These are phyloP conservation scores for Cytospora chrysosperma DNA, from an alignment of 2,329 filamentous ascomycete species.

Conservation along the genomic window DNA sequence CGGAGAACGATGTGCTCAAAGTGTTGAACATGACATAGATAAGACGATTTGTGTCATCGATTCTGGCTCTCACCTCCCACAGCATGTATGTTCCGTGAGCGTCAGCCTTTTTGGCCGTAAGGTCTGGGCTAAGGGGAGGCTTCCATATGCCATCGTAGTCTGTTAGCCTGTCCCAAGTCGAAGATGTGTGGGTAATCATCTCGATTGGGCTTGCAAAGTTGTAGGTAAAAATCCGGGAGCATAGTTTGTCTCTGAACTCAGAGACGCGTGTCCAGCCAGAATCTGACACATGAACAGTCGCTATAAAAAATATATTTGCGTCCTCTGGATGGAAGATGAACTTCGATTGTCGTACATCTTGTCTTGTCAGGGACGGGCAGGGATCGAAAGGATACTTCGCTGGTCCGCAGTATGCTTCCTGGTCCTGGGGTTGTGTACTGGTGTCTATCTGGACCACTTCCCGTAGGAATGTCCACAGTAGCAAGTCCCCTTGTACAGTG, in stretches of 20 bases:
- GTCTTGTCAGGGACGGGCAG: neutral
- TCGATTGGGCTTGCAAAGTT: neutral
- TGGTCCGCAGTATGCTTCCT: neutral
- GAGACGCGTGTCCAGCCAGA: neutral
- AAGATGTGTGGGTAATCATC: neutral
- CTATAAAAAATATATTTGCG: neutral
- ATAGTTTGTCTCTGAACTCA: constrained; percentile 6
- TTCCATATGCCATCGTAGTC: neutral
- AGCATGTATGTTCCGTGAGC: constrained; percentile 10
- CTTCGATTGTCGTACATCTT: neutral
- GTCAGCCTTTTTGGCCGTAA: neutral
- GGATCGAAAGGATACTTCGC: neutral
- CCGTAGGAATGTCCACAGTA: constrained; percentile 5
- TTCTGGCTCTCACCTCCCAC: neutral
- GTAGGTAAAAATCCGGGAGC: neutral
- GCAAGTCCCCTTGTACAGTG: neutral
- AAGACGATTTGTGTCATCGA: neutral
- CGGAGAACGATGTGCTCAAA: neutral
- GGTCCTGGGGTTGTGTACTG: neutral
- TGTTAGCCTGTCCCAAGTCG: neutral
- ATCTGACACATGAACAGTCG: neutral
- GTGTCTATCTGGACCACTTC: constrained; percentile 3
- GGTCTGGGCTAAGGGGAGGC: neutral
- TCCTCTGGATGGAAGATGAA: constrained; percentile 4
- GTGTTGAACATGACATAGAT: constrained; percentile 9